These are phyloP conservation scores for Phytopythium kandeliae DNA, from an alignment of 352 stramenopile genomes.

Conservation along the genomic window DNA sequence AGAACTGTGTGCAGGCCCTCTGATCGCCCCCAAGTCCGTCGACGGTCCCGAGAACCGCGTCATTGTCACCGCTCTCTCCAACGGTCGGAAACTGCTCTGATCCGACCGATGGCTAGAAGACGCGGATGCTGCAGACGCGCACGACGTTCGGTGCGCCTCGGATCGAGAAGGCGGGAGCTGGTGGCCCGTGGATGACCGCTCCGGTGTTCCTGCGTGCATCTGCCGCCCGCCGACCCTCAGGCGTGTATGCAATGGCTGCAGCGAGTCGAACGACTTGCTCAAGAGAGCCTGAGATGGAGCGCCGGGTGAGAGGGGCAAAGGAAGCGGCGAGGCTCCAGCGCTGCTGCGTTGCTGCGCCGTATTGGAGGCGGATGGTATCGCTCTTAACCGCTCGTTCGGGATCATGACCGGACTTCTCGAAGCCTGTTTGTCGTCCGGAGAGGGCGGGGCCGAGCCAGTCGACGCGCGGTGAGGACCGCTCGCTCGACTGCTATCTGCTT, in stretches of 20 bases:
- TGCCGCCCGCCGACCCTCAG: background rate
- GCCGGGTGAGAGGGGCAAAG: background rate
- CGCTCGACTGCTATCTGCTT: background rate
- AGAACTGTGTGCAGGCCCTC: slow-evolving; percentile 7
- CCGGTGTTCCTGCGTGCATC: background rate
- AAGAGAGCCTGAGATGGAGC: background rate
- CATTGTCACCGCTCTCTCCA: slow-evolving; percentile 25
- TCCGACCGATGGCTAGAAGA: slow-evolving; percentile 1
- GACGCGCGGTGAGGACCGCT: background rate
- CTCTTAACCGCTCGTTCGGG: background rate
- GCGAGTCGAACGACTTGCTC: slow-evolving; percentile 5
- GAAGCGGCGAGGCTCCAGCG: too few species aligned
- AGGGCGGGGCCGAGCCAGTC: slow-evolving; percentile 5
- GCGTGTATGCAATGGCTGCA: background rate
- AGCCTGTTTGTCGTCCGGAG: slow-evolving; percentile 1
- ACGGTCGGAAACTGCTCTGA: slow-evolving; percentile 13
- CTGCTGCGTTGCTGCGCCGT: background rate
- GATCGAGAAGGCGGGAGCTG: background rate
- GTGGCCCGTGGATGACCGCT: background rate
- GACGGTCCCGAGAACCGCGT: slow-evolving; percentile 14
- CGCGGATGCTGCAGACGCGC: background rate
- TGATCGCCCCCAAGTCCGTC: slow-evolving; percentile 9
- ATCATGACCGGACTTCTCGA: background rate
- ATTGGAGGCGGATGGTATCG: background rate
- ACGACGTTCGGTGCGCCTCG: background rate